phyloP scores from a whole-genome alignment of 116 monocot species.

The Posidonia oceanica region DNA sequence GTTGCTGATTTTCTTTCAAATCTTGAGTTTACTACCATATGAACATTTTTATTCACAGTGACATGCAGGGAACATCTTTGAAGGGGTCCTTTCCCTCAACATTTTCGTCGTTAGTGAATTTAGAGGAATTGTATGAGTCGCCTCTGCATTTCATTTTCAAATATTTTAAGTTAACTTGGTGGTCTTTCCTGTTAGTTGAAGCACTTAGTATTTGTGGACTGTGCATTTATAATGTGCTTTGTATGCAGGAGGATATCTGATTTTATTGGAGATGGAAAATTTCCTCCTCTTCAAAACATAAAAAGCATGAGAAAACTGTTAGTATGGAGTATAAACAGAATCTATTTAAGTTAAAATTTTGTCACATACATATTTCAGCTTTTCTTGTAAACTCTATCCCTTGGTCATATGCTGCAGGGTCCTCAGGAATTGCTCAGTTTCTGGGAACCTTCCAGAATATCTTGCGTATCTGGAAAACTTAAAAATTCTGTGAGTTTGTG shows the following conservation, averaged over 20 bases:
- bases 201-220: neutral
- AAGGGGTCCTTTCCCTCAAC: conserved; percentile 8
- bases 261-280: conserved; percentile 11
- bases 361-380: neutral
- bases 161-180: neutral
- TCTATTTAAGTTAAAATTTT: no score
- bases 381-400: neutral
- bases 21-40: neutral
- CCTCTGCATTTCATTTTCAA: neutral
- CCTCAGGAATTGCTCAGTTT: conserved; percentile 57
- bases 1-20: no score
- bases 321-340: conserved; percentile 8
- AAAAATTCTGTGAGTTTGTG: conserved; percentile 1
- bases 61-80: conserved; percentile 24
- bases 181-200: neutral
- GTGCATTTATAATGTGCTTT: neutral
- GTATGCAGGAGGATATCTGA: conserved; percentile 16
- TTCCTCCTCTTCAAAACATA: conserved; percentile 26
- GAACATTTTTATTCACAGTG: conserved; percentile 6
- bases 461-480: conserved; percentile 19
- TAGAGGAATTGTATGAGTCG: conserved; percentile 7
- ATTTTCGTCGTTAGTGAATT: conserved; percentile 1
- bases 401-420: conserved; percentile 19
- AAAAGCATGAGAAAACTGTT: conserved; percentile 27
- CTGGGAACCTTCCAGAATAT: conserved; percentile 37